Percentiles rank a stretch among this genome's conserved stretches.
phyloP scores from a whole-genome alignment of 805 yeast species.

The Saturnispora bothae region DNA sequence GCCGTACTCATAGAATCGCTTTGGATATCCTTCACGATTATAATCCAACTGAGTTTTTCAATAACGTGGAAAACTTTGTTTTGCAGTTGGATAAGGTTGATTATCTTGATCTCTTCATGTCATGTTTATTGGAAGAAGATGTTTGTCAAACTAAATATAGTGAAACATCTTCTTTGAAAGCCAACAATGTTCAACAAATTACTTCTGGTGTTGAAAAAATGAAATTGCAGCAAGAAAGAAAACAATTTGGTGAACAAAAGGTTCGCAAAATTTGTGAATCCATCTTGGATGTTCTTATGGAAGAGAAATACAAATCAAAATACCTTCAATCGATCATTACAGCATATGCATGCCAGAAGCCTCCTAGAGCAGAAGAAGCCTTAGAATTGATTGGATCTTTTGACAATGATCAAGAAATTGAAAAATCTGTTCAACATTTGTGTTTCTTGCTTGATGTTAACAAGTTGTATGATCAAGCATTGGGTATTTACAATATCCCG shows the following conservation, averaged over 20 bases:
- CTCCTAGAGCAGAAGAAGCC: constrained; percentile 76
- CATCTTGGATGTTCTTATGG: constrained; percentile 44
- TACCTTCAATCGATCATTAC: constrained; percentile 76
- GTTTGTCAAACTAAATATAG: constrained; percentile 72
- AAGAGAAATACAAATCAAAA: constrained; percentile 39
- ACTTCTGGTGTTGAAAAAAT: constrained; percentile 6
- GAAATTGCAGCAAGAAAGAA: constrained; percentile 5
- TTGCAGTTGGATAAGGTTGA: constrained; percentile 62
- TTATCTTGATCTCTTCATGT: constrained; percentile 75
- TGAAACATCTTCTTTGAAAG: constrained; percentile 42
- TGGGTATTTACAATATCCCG: constrained; percentile 74
- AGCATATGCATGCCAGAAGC: constrained; percentile 84
- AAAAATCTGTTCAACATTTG: constrained; percentile 65
- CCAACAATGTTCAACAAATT: not conserved
- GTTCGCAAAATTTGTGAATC: constrained; percentile 71
- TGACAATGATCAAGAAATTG: constrained; percentile 35
- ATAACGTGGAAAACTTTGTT: constrained; percentile 56
- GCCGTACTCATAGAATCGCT: constrained; percentile 87
- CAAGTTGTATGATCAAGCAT: constrained; percentile 63
- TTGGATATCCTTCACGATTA: constrained; percentile 85
- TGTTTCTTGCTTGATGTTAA: constrained; percentile 89
- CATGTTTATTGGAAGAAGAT: constrained; percentile 79
- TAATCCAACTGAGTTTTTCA: constrained; percentile 57
- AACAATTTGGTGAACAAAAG: constrained; percentile 30
- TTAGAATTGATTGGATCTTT: constrained; percentile 49